Evolutionary conservation across 352 stramenopile genomes (phyloP), one percentile per base, ranked within the genome.

Genomic region (Globisporangium paroecandrum): DNA sequence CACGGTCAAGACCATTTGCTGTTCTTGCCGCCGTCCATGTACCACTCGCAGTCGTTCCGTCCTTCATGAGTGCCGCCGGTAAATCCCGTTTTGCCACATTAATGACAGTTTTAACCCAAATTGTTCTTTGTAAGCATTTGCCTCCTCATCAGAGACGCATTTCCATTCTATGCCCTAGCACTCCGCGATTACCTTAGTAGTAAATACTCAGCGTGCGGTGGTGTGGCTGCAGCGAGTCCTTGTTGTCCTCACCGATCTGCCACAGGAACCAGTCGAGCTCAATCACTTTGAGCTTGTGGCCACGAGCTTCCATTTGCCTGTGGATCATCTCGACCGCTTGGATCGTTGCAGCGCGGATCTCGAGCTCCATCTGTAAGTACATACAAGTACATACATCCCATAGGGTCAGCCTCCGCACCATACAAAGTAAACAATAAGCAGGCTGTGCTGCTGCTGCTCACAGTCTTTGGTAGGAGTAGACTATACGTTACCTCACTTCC

Each of bases 191-290:
- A 46, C 38, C 12, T 46, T 66, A 97, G 64, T 97, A 97, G 71
- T 93, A 97, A 32, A 94, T 81, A 54, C 83, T 96, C 24, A 89
- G 78, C 49, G 86, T 95, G 56, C 87, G 83, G 71, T 97, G 90
- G 70, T 97, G 86, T 32, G 85, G 83, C 60, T 79, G 65, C 47
- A 96, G 68, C n/a, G 66, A n/a, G 29, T 94, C 77, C 62, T 94
- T 96, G 66, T 70, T 78, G 61, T 85, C 69, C 58, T 97, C 90
- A 3, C 90, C 90, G 66, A 87, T 87, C 67, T 96, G 84, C 90
- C 90, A 97, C 8, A 97, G 73, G 29, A 94, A 65, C 90, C 90
- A 97, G 73, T 97, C 90, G 24, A 96, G 79, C 65, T 96, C 87
- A 46, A 91, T 83, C 25, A 95, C 83, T 36, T 87, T 79, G 18